Evolutionary conservation across 2,329 filamentous ascomycete genomes (phyloP).

Genomic region (Epichloe bromicola): DNA sequence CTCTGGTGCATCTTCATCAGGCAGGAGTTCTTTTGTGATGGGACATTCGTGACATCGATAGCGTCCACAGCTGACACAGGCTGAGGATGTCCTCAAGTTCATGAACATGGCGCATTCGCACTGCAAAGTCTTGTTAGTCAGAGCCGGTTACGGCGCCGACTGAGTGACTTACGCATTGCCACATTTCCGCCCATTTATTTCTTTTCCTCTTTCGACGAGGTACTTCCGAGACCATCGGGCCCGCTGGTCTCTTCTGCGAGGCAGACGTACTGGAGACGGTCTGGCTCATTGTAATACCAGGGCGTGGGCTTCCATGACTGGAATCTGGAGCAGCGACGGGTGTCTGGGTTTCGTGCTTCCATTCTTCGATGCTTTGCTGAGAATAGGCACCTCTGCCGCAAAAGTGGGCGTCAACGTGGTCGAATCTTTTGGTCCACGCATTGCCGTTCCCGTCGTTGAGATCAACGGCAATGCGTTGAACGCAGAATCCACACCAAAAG

Average conservation of each 20-base stretch:
- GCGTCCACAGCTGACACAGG: background rate
- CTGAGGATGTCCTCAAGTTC: background rate
- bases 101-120: constrained; percentile 1
- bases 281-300: background rate
- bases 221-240: background rate
- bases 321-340: background rate
- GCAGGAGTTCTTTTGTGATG: background rate
- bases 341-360: constrained; percentile 27
- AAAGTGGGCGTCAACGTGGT: constrained; percentile 69
- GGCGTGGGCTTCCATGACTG: constrained; percentile 8
- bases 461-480: constrained; percentile 38
- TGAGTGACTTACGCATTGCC: constrained; percentile 4
- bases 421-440: constrained; percentile 42
- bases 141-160: background rate
- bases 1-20: background rate
- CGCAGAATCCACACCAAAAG: constrained; percentile 87
- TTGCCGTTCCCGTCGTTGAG: constrained; percentile 25
- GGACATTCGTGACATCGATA: background rate
- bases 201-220: background rate
- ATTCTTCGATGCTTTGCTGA: constrained; percentile 38
- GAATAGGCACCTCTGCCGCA: constrained; percentile 31
- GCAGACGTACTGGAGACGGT: background rate
- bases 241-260: background rate
- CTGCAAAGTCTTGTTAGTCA: background rate
- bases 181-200: background rate